These are phyloP conservation scores for Orobanche coerulescens DNA, from an alignment of 257 asterid species.

Conservation along the genomic window DNA sequence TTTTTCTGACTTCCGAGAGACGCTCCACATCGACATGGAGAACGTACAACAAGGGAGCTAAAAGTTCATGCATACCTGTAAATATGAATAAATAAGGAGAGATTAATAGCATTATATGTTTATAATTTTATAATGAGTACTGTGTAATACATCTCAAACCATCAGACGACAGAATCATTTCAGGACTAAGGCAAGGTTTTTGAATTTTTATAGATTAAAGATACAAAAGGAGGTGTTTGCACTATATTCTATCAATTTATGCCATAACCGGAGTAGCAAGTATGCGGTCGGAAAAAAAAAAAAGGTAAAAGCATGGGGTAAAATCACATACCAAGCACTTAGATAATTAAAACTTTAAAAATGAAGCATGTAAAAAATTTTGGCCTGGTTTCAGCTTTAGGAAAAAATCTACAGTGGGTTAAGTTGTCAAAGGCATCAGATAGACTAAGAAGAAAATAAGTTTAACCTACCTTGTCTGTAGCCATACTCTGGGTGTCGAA, in stretches of 20 bases:
- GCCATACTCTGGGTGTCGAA: constrained; percentile 74
- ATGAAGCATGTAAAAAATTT: too few relatives aligned
- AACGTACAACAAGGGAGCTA: constrained; percentile 74
- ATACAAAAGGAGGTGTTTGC: too few relatives aligned
- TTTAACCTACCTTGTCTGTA: constrained; percentile 68
- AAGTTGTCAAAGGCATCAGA: too few relatives aligned
- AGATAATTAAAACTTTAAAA: too few relatives aligned
- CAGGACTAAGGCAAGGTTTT: neutral
- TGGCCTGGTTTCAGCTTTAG: too few relatives aligned
- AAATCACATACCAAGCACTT: too few relatives aligned
- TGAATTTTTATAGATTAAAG: too few relatives aligned
- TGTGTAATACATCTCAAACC: neutral
- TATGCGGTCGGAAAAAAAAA: too few relatives aligned
- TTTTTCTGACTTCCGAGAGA: constrained; percentile 58
- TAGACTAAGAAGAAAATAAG: neutral
- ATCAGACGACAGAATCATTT: neutral
- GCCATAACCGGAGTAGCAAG: too few relatives aligned
- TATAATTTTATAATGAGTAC: neutral
- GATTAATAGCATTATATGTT: neutral
- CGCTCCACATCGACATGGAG: constrained; percentile 60
- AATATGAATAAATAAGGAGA: constrained; percentile 19
- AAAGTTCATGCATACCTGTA: constrained; percentile 84
- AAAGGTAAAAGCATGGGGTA: too few relatives aligned
- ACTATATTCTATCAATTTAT: too few relatives aligned
- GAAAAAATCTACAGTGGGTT: too few relatives aligned